A percentile compares a stretch with the other conserved stretches of the same genome.
Conservation (phyloP, 768 basidiomycete genomes). For the Xerocomus brunneocitrinus region DNA sequence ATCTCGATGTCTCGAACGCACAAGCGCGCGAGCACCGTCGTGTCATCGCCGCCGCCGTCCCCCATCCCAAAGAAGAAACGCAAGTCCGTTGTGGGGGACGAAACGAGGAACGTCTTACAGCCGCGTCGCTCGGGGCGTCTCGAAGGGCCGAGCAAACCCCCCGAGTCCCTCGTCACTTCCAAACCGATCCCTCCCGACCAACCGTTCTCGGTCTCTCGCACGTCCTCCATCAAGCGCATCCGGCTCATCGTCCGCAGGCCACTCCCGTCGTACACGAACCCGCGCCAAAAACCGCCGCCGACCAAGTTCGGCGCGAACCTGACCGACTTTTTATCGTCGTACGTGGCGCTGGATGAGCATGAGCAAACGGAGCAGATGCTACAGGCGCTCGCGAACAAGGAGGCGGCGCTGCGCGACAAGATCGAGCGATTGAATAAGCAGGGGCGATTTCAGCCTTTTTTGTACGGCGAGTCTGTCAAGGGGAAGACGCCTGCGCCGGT, state of each 20-base stretch:
- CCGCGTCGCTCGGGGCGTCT: constrained; percentile 20
- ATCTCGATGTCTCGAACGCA: constrained; percentile 11
- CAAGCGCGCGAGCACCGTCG: constrained; percentile 27
- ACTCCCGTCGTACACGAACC: constrained; percentile 57
- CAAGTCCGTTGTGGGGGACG: constrained; percentile 15
- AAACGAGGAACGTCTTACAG: neutral
- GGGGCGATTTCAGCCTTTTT: constrained; percentile 43
- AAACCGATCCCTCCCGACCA: neutral
- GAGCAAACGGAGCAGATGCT: constrained; percentile 41
- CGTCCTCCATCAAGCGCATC: constrained; percentile 51
- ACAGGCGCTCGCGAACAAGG: constrained; percentile 35
- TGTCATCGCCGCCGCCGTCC: constrained; percentile 16
- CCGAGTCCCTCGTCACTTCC: neutral
- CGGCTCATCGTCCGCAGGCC: constrained; percentile 64
- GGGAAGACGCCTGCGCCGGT: neutral
- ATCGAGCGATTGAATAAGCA: constrained; percentile 41
- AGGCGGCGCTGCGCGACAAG: constrained; percentile 41
- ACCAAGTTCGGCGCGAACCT: constrained; percentile 54
- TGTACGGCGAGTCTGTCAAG: constrained; percentile 29
- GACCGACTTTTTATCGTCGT: constrained; percentile 56
- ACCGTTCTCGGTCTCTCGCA: constrained; percentile 7
- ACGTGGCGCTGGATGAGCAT: constrained; percentile 47
- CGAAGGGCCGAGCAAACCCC: constrained; percentile 13
- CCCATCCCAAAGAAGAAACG: constrained; percentile 25
- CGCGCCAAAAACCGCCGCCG: constrained; percentile 56